Percentiles rank a stretch among this genome's conserved stretches.
Evolutionary conservation across 2,329 filamentous ascomycete species (phyloP).

Genomic region (Paraphaeosphaeria minitans): DNA sequence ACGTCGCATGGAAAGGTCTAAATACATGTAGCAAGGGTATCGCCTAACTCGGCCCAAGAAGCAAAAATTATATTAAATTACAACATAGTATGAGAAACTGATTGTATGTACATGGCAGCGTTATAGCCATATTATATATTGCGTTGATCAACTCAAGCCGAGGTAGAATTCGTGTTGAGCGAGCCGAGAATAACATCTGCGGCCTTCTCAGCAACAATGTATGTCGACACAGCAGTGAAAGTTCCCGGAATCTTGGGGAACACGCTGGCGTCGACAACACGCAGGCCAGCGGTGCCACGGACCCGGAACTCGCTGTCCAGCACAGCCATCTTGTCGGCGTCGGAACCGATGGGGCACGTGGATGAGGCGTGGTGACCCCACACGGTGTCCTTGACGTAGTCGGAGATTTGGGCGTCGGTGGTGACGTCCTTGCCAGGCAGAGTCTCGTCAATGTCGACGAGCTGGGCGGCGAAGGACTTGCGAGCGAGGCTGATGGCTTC

Average conservation of each 20-base stretch:
- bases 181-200: conserved; percentile 60
- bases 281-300: conserved; percentile 56
- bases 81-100: not conserved
- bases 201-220: conserved; percentile 67
- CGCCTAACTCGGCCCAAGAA: too few species aligned
- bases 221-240: conserved; percentile 59
- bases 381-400: conserved; percentile 38
- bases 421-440: conserved; percentile 55
- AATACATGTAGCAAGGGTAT: too few species aligned
- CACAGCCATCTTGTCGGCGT: conserved; percentile 57
- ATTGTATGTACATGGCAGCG: not conserved
- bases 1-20: too few species aligned
- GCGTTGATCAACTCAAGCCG: not conserved
- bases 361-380: conserved; percentile 62
- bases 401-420: conserved; percentile 36
- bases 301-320: conserved; percentile 60
- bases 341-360: conserved; percentile 62
- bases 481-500: conserved; percentile 61
- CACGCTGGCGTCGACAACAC: conserved; percentile 51
- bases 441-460: conserved; percentile 50
- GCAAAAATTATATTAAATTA: not conserved
- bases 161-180: conserved; percentile 9
- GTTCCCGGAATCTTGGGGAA: conserved; percentile 54
- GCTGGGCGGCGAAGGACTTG: conserved; percentile 39
- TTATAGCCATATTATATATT: not conserved